Evolutionary conservation across 805 yeast species (phyloP), one percentile per base, ranked within the genome.

Genomic region (Lipomyces sp.): DNA sequence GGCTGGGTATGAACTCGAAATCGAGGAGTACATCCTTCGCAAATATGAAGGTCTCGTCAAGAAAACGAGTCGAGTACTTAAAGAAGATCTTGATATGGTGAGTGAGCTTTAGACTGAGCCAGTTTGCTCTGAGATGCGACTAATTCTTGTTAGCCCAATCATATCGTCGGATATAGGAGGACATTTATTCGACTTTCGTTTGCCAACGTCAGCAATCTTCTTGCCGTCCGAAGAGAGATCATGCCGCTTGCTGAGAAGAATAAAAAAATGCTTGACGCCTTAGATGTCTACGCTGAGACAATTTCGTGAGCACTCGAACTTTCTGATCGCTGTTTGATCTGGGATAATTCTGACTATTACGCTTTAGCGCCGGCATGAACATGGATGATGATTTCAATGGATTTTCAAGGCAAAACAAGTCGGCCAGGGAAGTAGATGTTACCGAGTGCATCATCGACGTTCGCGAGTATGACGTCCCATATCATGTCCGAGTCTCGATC

Each of bases 381-480:
- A 62, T 61, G 23, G 68, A 67, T 24, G 70, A 66, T 45, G 61
- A 53, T 11, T 49, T 50, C 34, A 22, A 34, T 16, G 55, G 46
- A 16, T 24, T 45, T 11, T 40, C 55, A 11, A 24, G 32, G 3
- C 61, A 55, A 36, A 60, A 61, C 18, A 50, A 61, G 18, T 46
- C 49, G 2, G 37, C 48, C 21, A 35, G 41, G 8, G 57, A 63
- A 13, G 64, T 65, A 7, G 86, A 82, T 54, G 84, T 90, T 2
- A 73, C 82, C 32, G 74, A 74, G 40, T 67, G 64, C 42, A 78
- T 93, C 14, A 82, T 81, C 47, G 98, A 91, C 61, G 78, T 93
- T 29, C 75, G 91, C 59, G 99, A 93, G 66, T 89, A 86, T 60
- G 99, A 93, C 65, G 98, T 93, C 3, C 98, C 98, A 0, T 93